Percentiles rank a stretch among this genome's conserved stretches.
Conservation (phyloP, 2,329 filamentous ascomycete genomes). For the Nothopassalora personata region DNA sequence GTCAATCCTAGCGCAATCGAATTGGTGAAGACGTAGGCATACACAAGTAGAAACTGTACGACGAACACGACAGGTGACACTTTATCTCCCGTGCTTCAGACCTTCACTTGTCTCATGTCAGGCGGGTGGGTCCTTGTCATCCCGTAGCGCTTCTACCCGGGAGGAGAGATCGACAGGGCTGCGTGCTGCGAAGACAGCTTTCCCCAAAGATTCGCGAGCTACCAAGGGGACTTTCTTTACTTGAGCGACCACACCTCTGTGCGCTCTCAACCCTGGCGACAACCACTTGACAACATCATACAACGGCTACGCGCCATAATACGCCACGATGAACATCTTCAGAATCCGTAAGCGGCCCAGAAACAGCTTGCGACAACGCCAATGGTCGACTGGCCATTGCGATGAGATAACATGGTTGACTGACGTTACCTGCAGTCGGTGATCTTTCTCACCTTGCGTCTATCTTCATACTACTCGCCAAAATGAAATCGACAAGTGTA, state of each 20-base stretch:
- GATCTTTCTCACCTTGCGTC: slow-evolving; percentile 94
- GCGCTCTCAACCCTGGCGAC: background rate
- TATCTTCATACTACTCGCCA: slow-evolving; percentile 90
- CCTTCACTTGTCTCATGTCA: background rate
- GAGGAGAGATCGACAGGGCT: background rate
- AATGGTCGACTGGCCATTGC: background rate
- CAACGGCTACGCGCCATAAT: background rate
- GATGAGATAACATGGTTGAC: slow-evolving; percentile 1
- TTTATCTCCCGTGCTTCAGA: background rate
- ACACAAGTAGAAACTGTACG: background rate
- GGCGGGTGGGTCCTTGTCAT: background rate
- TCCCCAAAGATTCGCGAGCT: background rate
- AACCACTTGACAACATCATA: background rate
- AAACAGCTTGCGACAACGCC: background rate
- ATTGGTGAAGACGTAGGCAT: background rate
- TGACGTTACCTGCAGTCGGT: slow-evolving; percentile 48
- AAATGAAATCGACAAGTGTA: slow-evolving; percentile 88
- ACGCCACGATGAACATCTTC: slow-evolving; percentile 60
- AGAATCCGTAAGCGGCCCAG: slow-evolving; percentile 40
- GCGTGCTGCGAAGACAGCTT: background rate
- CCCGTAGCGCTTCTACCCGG: background rate
- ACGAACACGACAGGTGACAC: background rate
- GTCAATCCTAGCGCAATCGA: slow-evolving; percentile 24
- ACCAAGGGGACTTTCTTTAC: background rate
- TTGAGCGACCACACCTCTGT: background rate